Evolutionary conservation across 1,284 basidiomycete species (phyloP), one percentile per base, ranked within the genome.

Genomic region (Microbotryum intermedium): DNA sequence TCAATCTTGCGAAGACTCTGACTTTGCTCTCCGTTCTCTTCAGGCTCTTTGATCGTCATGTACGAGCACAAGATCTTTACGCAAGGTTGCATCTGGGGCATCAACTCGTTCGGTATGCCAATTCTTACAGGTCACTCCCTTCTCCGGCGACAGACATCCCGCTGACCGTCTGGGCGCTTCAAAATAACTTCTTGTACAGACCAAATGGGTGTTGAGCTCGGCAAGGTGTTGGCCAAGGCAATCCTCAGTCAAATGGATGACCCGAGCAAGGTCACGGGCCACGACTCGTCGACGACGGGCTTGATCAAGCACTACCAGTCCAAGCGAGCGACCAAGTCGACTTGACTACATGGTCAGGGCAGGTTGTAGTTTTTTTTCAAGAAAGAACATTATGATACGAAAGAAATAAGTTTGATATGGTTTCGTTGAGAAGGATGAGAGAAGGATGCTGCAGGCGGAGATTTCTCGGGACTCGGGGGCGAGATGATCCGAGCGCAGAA

Each of bases 41-140:
- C 64, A 79, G 79, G 84, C 52, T 86, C 90, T 1, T 78, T 94
- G 54, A 86, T 94, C 72, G 88, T 87, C n/a, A 73, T 94, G 67
- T 94, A 94, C 74, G 94, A 98, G 78, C 94, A 98, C 82, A 98
- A 98, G 82, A 97, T 98, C 74, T 95, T 97, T 76, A 87, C 89
- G 0, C 95, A 98, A 76, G 94, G 94, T 72, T 87, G 89, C 53
- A 82, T 97, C 66, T 97, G 93, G 93, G 89, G 90, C 50, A 95
- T 98, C 81, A 98, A 98, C 81, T 94, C 90, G 11, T 98, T 88
- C 75, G 90, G 87, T 88, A 57, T 44, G 82, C 72, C 16, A 7
- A 43, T 16, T 26, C 26, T 3, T 5, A 50, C 21, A 34, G 18
- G 34, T 21, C 20, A 4, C 50, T 20, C 26, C 21, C 28, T 6